Evolutionary conservation across 2,329 filamentous ascomycete genomes (phyloP).

Genomic region (Exophiala bonariae): DNA sequence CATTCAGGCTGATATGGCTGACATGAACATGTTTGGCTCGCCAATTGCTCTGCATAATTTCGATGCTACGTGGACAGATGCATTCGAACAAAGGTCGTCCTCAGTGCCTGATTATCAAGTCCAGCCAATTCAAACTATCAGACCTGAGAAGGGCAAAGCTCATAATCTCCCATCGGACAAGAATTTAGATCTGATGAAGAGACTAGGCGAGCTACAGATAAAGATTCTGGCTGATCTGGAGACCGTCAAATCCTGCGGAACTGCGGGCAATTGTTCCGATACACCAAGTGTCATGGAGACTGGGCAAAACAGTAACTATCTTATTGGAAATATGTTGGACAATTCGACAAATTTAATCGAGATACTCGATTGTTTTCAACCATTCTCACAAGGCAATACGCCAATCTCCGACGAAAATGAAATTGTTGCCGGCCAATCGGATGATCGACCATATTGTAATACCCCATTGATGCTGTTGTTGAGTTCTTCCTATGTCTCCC

Average conservation of each 20-base stretch:
- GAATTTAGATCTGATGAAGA: background rate
- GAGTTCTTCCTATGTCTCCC: slow-evolving; percentile 7
- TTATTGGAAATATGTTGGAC: slow-evolving; percentile 10
- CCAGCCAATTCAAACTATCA: too few species aligned
- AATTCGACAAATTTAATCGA: slow-evolving; percentile 7
- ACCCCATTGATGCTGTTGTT: slow-evolving; percentile 6
- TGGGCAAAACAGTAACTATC: background rate
- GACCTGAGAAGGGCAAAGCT: too few species aligned
- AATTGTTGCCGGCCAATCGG: too few species aligned
- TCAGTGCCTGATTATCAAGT: too few species aligned
- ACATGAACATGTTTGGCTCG: too few species aligned
- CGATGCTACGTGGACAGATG: too few species aligned
- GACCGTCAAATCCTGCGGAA: slow-evolving; percentile 10
- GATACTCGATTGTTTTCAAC: slow-evolving; percentile 6
- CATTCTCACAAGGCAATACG: background rate
- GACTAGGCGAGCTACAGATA: slow-evolving; percentile 9
- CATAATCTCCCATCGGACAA: background rate
- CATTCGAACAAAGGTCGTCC: background rate
- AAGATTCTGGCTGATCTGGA: slow-evolving; percentile 7
- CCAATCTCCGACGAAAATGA: background rate
- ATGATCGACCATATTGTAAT: background rate
- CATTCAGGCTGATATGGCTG: too few species aligned
- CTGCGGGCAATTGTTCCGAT: slow-evolving; percentile 1
- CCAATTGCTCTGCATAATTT: too few species aligned
- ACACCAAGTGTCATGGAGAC: background rate